phyloP scores from a whole-genome alignment of 163 green algal genomes.

The Coccomyxa subellipsoidea region DNA sequence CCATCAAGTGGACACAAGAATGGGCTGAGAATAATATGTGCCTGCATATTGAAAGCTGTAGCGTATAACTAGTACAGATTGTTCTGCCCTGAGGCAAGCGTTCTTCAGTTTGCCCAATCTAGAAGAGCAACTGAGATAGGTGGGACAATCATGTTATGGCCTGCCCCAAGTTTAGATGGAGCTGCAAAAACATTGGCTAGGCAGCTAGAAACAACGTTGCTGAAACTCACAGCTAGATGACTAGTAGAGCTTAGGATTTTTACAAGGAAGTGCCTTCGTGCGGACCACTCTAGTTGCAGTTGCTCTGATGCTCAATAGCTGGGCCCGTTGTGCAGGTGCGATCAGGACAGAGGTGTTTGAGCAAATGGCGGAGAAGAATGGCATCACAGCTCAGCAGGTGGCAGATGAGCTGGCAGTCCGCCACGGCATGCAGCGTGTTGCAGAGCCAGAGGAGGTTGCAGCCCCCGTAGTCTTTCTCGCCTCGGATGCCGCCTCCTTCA shows the following conservation, averaged over 20 bases:
- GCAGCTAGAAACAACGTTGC: no score
- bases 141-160: no score
- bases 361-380: not conserved
- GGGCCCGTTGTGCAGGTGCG: not conserved
- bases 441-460: not conserved
- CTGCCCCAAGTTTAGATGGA: no score
- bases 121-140: no score
- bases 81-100: not conserved
- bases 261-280: no score
- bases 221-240: no score
- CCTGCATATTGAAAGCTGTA: not conserved
- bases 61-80: not conserved
- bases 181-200: no score
- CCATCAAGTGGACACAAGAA: no score
- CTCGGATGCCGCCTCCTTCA: not conserved
- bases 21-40: no score
- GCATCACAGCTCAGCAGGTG: not conserved
- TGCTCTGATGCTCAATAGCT: not conserved
- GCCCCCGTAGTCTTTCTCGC: not conserved
- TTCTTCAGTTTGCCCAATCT: no score
- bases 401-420: not conserved
- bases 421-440: not conserved
- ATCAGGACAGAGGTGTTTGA: constrained; percentile 1
- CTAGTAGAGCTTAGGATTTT: no score
- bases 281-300: no score